phyloP scores from a whole-genome alignment of 2,329 filamentous ascomycete genomes.

The Aspergillus uvarum region DNA sequence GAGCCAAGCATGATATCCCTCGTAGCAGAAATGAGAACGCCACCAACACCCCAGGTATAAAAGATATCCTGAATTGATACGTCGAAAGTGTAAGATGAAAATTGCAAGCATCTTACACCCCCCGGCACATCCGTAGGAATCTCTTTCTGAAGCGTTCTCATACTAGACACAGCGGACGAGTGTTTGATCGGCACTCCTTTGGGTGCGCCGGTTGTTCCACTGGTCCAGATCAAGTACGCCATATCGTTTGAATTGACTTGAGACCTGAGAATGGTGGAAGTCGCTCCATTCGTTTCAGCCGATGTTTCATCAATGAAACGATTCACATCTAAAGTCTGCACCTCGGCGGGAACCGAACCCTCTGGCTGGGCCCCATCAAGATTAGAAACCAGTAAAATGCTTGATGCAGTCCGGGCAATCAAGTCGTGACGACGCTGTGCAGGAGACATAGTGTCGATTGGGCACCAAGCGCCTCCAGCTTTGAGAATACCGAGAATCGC shows the following conservation, averaged over 20 bases:
- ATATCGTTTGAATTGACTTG: conserved; percentile 19
- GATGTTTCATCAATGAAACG: conserved; percentile 13
- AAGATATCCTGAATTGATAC: conserved; percentile 40
- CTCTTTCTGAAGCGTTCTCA: conserved; percentile 34
- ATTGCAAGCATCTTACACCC: conserved; percentile 38
- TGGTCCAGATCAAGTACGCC: conserved; percentile 44
- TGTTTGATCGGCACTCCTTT: conserved; percentile 43
- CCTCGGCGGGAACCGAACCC: conserved; percentile 27
- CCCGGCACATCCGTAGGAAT: conserved; percentile 31
- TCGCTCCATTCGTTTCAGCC: not conserved
- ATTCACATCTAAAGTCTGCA: conserved; percentile 32
- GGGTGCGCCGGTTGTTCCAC: conserved; percentile 38
- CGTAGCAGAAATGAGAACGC: conserved; percentile 28
- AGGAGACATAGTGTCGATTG: conserved; percentile 43
- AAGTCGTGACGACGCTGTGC: conserved; percentile 40
- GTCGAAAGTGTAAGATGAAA: conserved; percentile 43
- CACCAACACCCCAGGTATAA: conserved; percentile 32
- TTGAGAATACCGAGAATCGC: conserved; percentile 46
- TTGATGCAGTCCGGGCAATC: conserved; percentile 36
- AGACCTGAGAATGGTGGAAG: not conserved
- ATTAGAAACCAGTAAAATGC: conserved; percentile 29
- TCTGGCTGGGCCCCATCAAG: conserved; percentile 23
- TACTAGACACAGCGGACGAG: conserved; percentile 36
- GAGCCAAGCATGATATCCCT: conserved; percentile 32
- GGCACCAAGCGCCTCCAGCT: conserved; percentile 44